Percentiles rank a stretch among this genome's conserved stretches.
Evolutionary conservation across 139 green algal genomes (phyloP).

Genomic region (Chlorella sp.): DNA sequence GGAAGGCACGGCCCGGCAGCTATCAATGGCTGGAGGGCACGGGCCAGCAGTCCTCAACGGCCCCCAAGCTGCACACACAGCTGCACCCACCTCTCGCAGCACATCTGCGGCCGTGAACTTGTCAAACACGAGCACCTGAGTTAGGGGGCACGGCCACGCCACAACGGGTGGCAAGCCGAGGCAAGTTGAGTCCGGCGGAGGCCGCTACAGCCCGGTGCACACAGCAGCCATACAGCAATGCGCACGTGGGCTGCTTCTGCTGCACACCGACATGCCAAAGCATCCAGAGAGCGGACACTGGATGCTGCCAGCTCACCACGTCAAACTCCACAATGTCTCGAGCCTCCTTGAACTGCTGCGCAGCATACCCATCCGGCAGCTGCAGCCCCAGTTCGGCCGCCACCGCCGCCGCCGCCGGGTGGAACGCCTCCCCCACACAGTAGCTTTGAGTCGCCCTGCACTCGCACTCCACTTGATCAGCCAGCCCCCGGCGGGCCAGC

Average conservation of each 20-base stretch:
- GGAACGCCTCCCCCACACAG: conserved; percentile 69
- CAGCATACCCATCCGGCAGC: conserved; percentile 36
- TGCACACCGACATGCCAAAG: too few relatives aligned
- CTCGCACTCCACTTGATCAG: neutral
- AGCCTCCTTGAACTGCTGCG: conserved; percentile 58
- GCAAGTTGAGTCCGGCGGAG: too few relatives aligned
- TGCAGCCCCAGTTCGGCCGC: conserved; percentile 43
- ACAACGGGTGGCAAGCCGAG: too few relatives aligned
- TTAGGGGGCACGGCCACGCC: too few relatives aligned
- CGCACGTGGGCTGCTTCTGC: too few relatives aligned
- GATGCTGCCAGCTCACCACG: conserved; percentile 49
- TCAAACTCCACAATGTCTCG: conserved; percentile 76
- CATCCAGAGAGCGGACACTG: too few relatives aligned
- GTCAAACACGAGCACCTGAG: conserved; percentile 77
- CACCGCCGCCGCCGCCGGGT: conserved; percentile 46
- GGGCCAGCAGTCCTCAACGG: neutral
- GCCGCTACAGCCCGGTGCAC: too few relatives aligned
- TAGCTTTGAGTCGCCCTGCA: conserved; percentile 67
- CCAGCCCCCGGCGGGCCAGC: conserved; percentile 47
- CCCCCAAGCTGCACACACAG: neutral
- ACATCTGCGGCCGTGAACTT: conserved; percentile 89
- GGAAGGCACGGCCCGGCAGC: too few relatives aligned
- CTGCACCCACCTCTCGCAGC: conserved; percentile 71
- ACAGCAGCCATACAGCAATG: too few relatives aligned
- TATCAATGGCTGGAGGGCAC: neutral